Conservation (phyloP, 2,329 filamentous ascomycete genomes). For the Cordyceps militaris region DNA sequence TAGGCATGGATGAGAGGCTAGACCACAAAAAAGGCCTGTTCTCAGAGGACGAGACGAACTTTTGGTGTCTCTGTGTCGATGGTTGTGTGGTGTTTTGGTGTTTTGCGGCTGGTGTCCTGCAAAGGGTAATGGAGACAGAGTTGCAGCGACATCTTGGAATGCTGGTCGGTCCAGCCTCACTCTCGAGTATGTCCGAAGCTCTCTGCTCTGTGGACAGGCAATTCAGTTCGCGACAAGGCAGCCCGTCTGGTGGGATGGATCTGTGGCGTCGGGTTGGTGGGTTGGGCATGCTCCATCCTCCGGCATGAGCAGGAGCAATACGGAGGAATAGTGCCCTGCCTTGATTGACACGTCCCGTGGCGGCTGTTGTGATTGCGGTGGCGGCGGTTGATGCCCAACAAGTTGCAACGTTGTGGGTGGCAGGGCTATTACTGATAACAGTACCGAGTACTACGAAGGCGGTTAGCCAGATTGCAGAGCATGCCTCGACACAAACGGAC, state of each 20-base stretch:
- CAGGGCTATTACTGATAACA: too few species aligned
- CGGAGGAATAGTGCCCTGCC: background rate
- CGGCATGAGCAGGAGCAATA: background rate
- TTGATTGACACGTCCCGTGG: slow-evolving; percentile 5
- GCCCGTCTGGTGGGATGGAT: background rate
- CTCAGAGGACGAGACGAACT: background rate
- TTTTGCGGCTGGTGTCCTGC: too few species aligned
- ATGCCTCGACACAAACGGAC: background rate
- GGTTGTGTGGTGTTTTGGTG: background rate
- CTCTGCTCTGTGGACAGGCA: too few species aligned
- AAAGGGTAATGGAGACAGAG: background rate
- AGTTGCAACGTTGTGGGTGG: background rate
- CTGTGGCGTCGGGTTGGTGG: slow-evolving; percentile 9
- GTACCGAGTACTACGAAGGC: too few species aligned
- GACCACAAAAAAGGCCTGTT: background rate
- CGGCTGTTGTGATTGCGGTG: background rate
- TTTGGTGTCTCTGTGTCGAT: background rate
- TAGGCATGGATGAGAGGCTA: background rate
- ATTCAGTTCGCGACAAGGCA: background rate
- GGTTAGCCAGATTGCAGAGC: background rate
- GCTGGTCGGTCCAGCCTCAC: too few species aligned
- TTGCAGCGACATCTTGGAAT: background rate
- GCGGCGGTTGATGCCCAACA: slow-evolving; percentile 1
- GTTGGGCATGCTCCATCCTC: background rate
- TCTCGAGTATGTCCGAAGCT: background rate